A percentile compares a stretch with the other conserved stretches of the same genome.
Evolutionary conservation across 441 rosid species (phyloP).

Genomic region (Populus tomentosa): DNA sequence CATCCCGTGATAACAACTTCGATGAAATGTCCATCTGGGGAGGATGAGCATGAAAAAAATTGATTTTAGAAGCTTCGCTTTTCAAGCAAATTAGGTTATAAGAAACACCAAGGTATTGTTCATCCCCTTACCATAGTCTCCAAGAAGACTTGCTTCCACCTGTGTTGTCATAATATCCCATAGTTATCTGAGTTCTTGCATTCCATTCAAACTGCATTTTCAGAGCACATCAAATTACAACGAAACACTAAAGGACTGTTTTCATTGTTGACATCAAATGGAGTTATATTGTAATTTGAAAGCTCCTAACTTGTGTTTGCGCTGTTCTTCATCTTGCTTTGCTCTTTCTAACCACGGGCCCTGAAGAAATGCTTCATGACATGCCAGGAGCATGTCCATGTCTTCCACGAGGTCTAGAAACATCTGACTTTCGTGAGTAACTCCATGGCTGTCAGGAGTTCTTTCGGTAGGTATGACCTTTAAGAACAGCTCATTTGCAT

Average conservation of each 20-base stretch:
- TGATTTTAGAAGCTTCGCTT: not conserved
- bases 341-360: slow-evolving; percentile 79
- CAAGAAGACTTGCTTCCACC: slow-evolving; percentile 67
- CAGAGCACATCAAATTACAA: not conserved
- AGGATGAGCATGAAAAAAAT: not conserved
- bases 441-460: slow-evolving; percentile 23
- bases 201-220: slow-evolving; percentile 66
- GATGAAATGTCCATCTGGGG: not conserved
- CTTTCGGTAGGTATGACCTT: slow-evolving; percentile 24
- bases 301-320: slow-evolving; percentile 42
- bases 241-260: not conserved
- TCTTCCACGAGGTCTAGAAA: slow-evolving; percentile 56
- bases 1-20: not conserved
- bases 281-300: not conserved
- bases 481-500: slow-evolving; percentile 56
- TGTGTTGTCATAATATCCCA: slow-evolving; percentile 67
- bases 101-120: not conserved
- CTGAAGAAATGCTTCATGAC: slow-evolving; percentile 58
- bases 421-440: slow-evolving; percentile 29
- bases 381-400: slow-evolving; percentile 49
- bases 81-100: not conserved
- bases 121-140: slow-evolving; percentile 53
- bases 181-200: slow-evolving; percentile 73
- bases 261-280: not conserved
- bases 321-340: slow-evolving; percentile 41